Conservation (phyloP, 1,139 yeast genomes). For the Pichia sp. region DNA sequence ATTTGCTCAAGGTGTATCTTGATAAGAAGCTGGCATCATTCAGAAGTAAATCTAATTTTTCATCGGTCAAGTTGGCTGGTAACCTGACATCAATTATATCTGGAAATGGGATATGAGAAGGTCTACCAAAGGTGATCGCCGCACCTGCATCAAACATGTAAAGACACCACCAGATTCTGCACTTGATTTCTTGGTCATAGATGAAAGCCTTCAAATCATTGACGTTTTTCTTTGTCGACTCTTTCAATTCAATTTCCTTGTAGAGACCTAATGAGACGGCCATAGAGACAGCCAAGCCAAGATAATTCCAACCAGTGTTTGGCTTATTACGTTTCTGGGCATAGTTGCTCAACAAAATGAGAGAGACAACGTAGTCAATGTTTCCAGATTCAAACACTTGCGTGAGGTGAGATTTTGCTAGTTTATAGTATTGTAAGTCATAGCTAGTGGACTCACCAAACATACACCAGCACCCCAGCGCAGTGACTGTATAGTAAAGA, state of each 20-base stretch:
- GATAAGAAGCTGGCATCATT: conserved; percentile 16
- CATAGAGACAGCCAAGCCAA: conserved; percentile 60
- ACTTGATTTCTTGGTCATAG: conserved; percentile 34
- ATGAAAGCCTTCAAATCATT: conserved; percentile 16
- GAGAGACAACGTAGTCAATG: conserved; percentile 43
- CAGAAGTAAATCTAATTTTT: conserved; percentile 28
- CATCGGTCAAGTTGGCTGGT: conserved; percentile 47
- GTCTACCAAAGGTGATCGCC: conserved; percentile 60
- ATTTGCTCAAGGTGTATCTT: conserved; percentile 5
- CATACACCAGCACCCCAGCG: conserved; percentile 58
- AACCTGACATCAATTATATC: conserved; percentile 45
- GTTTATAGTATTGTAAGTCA: conserved; percentile 46
- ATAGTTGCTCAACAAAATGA: conserved; percentile 50
- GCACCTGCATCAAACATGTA: conserved; percentile 60
- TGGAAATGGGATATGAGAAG: conserved; percentile 46
- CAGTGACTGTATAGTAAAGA: conserved; percentile 45
- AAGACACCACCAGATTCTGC: conserved; percentile 57
- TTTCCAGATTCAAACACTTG: conserved; percentile 49
- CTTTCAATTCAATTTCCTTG: conserved; percentile 36
- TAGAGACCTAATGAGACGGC: conserved; percentile 62
- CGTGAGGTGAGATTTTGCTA: conserved; percentile 37
- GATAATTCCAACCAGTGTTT: conserved; percentile 58
- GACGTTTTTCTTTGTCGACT: conserved; percentile 9
- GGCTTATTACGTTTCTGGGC: conserved; percentile 58
- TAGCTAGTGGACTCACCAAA: conserved; percentile 43